phyloP scores from a whole-genome alignment of 1,284 basidiomycete species.

The Leccinum pallidistipes region DNA sequence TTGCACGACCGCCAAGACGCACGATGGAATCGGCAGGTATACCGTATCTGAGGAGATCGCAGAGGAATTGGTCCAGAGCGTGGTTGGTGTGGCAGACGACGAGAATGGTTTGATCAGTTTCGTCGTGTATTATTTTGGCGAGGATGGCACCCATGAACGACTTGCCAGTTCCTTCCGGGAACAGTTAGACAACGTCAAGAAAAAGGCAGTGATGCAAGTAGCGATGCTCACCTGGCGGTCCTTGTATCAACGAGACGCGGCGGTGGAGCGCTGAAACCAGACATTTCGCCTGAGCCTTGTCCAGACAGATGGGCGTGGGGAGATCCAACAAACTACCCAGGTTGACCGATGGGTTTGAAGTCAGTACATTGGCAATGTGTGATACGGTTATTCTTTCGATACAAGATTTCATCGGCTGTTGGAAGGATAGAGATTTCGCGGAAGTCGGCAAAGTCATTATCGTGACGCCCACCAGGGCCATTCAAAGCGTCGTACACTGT shows the following conservation, averaged over 20 bases:
- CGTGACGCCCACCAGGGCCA: constrained; percentile 60
- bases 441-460: constrained; percentile 61
- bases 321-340: constrained; percentile 38
- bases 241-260: constrained; percentile 58
- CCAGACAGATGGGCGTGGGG: constrained; percentile 45
- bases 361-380: no score
- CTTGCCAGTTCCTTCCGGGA: constrained; percentile 58
- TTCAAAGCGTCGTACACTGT: constrained; percentile 10
- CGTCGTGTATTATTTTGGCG: constrained; percentile 53
- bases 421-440: constrained; percentile 58
- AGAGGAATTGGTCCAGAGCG: constrained; percentile 63
- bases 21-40: constrained; percentile 49
- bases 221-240: constrained; percentile 55
- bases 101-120: constrained; percentile 47
- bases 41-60: constrained; percentile 53
- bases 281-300: constrained; percentile 50
- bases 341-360: constrained; percentile 36
- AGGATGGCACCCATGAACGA: constrained; percentile 64
- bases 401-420: constrained; percentile 56
- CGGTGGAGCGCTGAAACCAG: constrained; percentile 51
- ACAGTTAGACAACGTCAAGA: background rate
- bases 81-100: constrained; percentile 70
- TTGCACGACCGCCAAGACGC: constrained; percentile 56
- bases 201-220: background rate
- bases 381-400: no score